Percentiles rank a stretch among this genome's conserved stretches.
These are phyloP conservation scores for Amanita rubescens DNA, from an alignment of 768 basidiomycete species.

Conservation along the genomic window DNA sequence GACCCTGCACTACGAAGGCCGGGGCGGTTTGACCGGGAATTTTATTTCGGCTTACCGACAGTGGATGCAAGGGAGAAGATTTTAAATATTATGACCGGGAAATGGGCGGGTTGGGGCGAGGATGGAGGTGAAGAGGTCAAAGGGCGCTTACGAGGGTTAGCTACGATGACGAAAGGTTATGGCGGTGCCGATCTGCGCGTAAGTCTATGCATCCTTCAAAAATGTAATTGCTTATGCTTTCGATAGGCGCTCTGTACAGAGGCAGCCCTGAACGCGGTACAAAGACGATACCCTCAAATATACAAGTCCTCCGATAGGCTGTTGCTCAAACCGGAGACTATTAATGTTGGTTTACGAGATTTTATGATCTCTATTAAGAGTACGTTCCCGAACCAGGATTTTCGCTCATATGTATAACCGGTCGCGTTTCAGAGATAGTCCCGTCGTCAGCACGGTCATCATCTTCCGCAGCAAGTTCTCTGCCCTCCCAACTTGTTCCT, in stretches of 20 bases:
- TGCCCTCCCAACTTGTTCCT: slow-evolving; percentile 80
- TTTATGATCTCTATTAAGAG: slow-evolving; percentile 98
- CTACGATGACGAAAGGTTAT: slow-evolving; percentile 92
- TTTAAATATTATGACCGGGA: slow-evolving; percentile 79
- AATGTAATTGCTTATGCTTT: slow-evolving; percentile 4
- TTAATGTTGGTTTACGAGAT: slow-evolving; percentile 78
- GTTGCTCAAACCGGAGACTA: slow-evolving; percentile 77
- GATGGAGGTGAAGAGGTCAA: slow-evolving; percentile 29
- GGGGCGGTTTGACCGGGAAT: slow-evolving; percentile 94
- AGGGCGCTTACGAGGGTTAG: slow-evolving; percentile 70
- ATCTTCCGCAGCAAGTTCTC: slow-evolving; percentile 74
- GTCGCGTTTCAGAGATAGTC: slow-evolving; percentile 62
- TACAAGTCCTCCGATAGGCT: slow-evolving; percentile 88
- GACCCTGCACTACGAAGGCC: slow-evolving; percentile 93
- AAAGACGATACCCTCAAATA: slow-evolving; percentile 93
- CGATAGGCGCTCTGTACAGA: slow-evolving; percentile 89
- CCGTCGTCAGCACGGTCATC: slow-evolving; percentile 93
- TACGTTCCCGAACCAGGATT: slow-evolving; percentile 34
- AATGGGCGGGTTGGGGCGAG: slow-evolving; percentile 80
- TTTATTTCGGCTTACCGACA: slow-evolving; percentile 91
- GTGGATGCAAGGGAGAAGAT: slow-evolving; percentile 84
- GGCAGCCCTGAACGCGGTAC: slow-evolving; percentile 93
- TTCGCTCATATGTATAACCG: neutral
- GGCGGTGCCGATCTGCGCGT: slow-evolving; percentile 96
- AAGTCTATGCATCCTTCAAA: slow-evolving; percentile 17